These are phyloP conservation scores for Pichia inconspicua DNA, from an alignment of 1,139 yeast genomes.

Conservation along the genomic window DNA sequence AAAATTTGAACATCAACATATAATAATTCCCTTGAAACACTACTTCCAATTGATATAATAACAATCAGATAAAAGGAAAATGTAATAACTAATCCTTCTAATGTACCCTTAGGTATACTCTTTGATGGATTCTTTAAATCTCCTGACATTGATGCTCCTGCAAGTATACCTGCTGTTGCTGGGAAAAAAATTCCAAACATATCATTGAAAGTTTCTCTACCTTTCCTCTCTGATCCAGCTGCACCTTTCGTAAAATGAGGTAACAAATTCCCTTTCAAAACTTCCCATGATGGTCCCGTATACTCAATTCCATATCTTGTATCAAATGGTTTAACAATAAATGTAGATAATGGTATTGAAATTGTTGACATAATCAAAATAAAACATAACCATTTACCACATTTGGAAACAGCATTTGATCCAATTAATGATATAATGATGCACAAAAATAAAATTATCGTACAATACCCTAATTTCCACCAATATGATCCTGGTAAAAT, in stretches of 20 bases:
- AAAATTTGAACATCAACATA: conserved; percentile 74
- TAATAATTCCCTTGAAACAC: conserved; percentile 72
- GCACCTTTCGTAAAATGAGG: conserved; percentile 86
- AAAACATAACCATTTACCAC: conserved; percentile 70
- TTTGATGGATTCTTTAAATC: conserved; percentile 77
- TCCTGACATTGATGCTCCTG: conserved; percentile 99
- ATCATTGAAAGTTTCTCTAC: conserved; percentile 69
- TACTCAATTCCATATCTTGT: conserved; percentile 45
- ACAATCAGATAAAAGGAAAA: conserved; percentile 68
- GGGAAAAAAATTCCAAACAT: conserved; percentile 94
- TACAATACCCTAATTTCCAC: conserved; percentile 43
- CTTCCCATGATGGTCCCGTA: conserved; percentile 66
- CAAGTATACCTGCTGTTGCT: conserved; percentile 95
- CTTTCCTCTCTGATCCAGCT: conserved; percentile 70
- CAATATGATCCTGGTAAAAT: conserved; percentile 52
- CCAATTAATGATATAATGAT: conserved; percentile 78
- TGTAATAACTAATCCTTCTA: conserved; percentile 71
- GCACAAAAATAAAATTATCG: conserved; percentile 57
- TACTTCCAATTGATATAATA: conserved; percentile 66
- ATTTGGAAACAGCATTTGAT: conserved; percentile 71
- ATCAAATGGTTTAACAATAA: conserved; percentile 55
- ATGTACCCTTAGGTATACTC: conserved; percentile 85
- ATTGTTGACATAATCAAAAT: conserved; percentile 64
- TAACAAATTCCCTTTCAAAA: conserved; percentile 54
- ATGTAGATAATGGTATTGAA: conserved; percentile 72